These are phyloP conservation scores for Haberlea rhodopensis DNA, from an alignment of 257 asterid genomes.

Conservation along the genomic window DNA sequence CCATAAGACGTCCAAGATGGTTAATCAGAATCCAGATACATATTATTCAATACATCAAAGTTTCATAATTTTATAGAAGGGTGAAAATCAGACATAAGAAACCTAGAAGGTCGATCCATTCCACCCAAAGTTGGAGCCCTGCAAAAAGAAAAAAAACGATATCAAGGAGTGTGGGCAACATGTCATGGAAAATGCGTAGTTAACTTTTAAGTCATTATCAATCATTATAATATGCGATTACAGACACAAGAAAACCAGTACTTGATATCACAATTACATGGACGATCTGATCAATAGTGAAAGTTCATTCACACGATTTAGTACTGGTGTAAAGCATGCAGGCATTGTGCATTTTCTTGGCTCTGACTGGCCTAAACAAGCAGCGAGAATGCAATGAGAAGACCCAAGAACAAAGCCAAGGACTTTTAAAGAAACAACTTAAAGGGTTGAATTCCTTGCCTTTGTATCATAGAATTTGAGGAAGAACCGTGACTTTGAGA, in stretches of 20 bases:
- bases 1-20: neutral
- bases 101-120: constrained; percentile 14
- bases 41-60: neutral
- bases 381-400: constrained; percentile 66
- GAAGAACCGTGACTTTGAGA: constrained; percentile 81
- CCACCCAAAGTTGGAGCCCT: constrained; percentile 22
- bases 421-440: constrained; percentile 14
- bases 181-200: neutral
- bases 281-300: neutral
- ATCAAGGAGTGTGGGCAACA: neutral
- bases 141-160: neutral
- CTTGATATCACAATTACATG: neutral
- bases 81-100: neutral
- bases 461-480: constrained; percentile 87
- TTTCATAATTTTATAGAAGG: neutral
- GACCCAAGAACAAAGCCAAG: constrained; percentile 29
- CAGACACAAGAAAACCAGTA: neutral
- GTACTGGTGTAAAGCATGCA: constrained; percentile 82
- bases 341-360: constrained; percentile 87
- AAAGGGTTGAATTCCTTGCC: constrained; percentile 41
- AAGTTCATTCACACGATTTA: neutral
- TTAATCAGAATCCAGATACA: neutral
- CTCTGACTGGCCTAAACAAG: constrained; percentile 79
- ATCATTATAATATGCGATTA: too few relatives aligned
- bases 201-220: neutral